phyloP scores from a whole-genome alignment of 2,329 filamentous ascomycete genomes.

The Arthrocladium fulminans region DNA sequence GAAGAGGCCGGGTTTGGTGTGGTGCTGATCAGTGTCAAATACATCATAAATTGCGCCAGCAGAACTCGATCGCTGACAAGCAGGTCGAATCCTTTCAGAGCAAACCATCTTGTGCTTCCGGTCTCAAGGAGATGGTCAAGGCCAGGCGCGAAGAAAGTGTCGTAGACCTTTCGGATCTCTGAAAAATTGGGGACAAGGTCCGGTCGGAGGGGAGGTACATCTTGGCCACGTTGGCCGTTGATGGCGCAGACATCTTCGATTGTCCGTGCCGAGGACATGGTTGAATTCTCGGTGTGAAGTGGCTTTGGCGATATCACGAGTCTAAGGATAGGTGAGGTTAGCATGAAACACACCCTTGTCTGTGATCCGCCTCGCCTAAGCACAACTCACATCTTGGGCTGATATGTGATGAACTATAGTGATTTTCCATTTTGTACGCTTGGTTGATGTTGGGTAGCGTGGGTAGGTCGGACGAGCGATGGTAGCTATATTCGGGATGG shows the following conservation, averaged over 20 bases:
- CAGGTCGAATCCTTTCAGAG: conserved; percentile 43
- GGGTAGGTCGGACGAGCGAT: conserved; percentile 17
- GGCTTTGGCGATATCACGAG: not conserved
- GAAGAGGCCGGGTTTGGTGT: conserved; percentile 11
- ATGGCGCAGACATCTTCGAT: conserved; percentile 65
- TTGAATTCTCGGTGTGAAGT: conserved; percentile 33
- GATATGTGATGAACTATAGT: conserved; percentile 1
- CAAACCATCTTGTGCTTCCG: conserved; percentile 57
- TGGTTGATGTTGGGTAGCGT: conserved; percentile 20
- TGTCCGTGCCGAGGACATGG: conserved; percentile 46
- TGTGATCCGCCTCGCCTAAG: not conserved
- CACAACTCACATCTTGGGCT: conserved; percentile 4
- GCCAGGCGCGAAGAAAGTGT: conserved; percentile 64
- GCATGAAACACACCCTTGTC: not conserved
- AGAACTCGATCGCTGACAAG: conserved; percentile 49
- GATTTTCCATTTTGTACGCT: conserved; percentile 20
- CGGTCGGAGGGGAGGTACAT: conserved; percentile 47
- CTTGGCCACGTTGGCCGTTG: conserved; percentile 36
- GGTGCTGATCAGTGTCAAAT: conserved; percentile 41
- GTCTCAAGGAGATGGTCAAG: conserved; percentile 73
- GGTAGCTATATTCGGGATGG: conserved; percentile 17
- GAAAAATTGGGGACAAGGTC: conserved; percentile 47
- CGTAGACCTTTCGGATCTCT: conserved; percentile 63
- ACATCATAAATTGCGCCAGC: conserved; percentile 58
- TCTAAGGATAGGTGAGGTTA: conserved; percentile 4